phyloP scores from a whole-genome alignment of 2,329 filamentous ascomycete genomes.

The Didymella pinodella region DNA sequence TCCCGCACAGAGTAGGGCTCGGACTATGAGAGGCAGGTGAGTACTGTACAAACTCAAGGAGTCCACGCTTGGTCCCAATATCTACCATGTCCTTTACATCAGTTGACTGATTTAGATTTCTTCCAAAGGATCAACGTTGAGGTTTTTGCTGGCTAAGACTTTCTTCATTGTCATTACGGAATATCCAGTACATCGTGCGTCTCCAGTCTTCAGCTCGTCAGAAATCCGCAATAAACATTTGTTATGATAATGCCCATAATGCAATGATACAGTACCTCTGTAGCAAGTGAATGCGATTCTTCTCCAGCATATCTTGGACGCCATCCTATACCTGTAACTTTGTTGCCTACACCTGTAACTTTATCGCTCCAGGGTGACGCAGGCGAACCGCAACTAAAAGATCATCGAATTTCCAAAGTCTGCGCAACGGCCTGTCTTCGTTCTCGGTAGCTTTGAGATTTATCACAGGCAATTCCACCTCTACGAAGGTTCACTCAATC shows the following conservation, averaged over 20 bases:
- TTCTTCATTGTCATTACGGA: background rate
- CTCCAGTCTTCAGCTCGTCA: background rate
- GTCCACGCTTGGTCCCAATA: background rate
- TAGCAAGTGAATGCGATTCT: background rate
- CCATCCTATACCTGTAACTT: background rate
- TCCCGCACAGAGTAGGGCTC: constrained; percentile 17
- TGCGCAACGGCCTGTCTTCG: background rate
- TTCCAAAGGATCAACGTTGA: constrained; percentile 3
- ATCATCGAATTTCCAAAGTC: background rate
- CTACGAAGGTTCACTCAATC: background rate
- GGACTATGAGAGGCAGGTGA: constrained; percentile 27
- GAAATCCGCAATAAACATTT: background rate
- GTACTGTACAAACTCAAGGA: background rate
- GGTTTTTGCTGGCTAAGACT: background rate
- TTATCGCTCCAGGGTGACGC: background rate
- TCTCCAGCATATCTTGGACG: background rate
- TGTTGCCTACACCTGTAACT: background rate
- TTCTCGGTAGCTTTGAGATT: background rate
- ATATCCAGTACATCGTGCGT: background rate
- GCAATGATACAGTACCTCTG: background rate
- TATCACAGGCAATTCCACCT: too few relatives aligned
- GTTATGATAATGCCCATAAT: background rate
- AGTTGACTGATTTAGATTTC: constrained; percentile 2
- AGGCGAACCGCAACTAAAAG: background rate
- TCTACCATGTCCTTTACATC: background rate